These are phyloP conservation scores for Drechslera avenae DNA, from an alignment of 2,329 filamentous ascomycete species.

Conservation along the genomic window DNA sequence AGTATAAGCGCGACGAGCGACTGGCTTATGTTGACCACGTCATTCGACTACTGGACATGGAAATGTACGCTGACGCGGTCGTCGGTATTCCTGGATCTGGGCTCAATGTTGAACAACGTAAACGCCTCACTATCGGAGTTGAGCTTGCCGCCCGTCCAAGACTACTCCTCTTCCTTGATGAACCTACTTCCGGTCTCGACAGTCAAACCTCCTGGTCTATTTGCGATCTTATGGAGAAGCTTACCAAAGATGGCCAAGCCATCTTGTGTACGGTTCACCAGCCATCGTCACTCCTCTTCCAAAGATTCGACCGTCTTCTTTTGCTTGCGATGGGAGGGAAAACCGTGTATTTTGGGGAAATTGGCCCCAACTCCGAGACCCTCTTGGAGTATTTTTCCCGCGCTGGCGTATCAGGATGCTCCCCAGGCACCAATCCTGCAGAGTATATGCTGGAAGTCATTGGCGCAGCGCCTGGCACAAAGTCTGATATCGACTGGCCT, in stretches of 20 bases:
- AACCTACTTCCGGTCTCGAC: constrained; percentile 83
- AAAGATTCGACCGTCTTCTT: constrained; percentile 79
- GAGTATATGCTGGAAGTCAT: constrained; percentile 71
- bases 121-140: constrained; percentile 64
- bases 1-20: constrained; percentile 20
- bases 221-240: constrained; percentile 78
- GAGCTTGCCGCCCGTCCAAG: constrained; percentile 41
- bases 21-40: constrained; percentile 71
- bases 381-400: constrained; percentile 75
- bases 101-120: constrained; percentile 60
- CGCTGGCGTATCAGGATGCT: constrained; percentile 68
- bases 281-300: constrained; percentile 87
- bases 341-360: constrained; percentile 78
- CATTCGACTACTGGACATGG: constrained; percentile 84
- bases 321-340: constrained; percentile 74
- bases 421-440: constrained; percentile 71
- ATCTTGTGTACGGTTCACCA: constrained; percentile 95
- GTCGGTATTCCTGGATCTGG: constrained; percentile 23
- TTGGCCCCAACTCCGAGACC: constrained; percentile 68
- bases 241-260: constrained; percentile 76
- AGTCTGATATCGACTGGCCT: constrained; percentile 48
- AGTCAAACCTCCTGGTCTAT: constrained; percentile 84
- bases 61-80: constrained; percentile 46
- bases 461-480: constrained; percentile 36
- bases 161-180: constrained; percentile 61